Conservation (phyloP, 257 asterid genomes). For the Solanum tarapatanum region DNA sequence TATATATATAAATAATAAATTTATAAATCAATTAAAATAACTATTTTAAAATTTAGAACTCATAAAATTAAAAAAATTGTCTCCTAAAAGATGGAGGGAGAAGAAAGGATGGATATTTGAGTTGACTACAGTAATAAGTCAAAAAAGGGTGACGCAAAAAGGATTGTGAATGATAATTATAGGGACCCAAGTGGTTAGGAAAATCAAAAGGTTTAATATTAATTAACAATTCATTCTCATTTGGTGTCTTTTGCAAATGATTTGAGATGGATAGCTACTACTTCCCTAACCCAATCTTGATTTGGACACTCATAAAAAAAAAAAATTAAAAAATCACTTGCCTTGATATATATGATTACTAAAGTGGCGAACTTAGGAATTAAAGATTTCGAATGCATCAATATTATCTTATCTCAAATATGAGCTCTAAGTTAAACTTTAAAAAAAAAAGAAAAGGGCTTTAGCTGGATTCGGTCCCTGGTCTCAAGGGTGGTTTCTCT, state of each 20-base stretch:
- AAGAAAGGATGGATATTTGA: background rate
- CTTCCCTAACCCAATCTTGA: background rate
- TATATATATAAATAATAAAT: background rate
- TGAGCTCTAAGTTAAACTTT: too few relatives aligned
- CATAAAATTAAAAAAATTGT: background rate
- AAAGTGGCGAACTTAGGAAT: too few relatives aligned
- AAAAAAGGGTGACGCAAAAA: constrained; percentile 35
- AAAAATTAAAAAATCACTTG: background rate
- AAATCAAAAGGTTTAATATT: constrained; percentile 19
- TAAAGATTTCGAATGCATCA: too few relatives aligned
- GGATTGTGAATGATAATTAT: constrained; percentile 44
- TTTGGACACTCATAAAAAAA: background rate
- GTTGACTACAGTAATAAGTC: constrained; percentile 48
- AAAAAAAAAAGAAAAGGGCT: too few relatives aligned
- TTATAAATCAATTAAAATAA: background rate
- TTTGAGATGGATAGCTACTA: constrained; percentile 19
- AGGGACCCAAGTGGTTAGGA: constrained; percentile 67
- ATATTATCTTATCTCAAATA: background rate
- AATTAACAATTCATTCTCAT: constrained; percentile 13
- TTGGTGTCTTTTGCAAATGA: constrained; percentile 11
- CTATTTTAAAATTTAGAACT: background rate
- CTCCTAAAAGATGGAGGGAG: background rate
- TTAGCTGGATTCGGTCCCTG: background rate
- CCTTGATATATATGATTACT: background rate
- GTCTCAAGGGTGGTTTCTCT: background rate